phyloP scores from a whole-genome alignment of 2,329 filamentous ascomycete species.

The Clarireedia sp. region DNA sequence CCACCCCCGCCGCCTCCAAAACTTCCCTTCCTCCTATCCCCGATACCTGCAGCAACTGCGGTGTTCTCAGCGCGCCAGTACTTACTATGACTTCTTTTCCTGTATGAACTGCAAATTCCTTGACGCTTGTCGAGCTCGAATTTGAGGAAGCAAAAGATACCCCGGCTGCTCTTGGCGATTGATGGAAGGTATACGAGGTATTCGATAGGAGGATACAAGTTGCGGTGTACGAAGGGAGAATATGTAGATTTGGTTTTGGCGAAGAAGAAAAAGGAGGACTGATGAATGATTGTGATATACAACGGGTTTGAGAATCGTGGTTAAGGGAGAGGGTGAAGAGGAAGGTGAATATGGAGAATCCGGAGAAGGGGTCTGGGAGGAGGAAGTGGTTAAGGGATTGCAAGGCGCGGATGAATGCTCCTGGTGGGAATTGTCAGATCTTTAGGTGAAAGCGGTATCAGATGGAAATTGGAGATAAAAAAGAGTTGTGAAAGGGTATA shows the following conservation, averaged over 20 bases:
- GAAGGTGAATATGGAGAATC: neutral
- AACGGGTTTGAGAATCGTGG: neutral
- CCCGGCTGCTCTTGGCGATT: neutral
- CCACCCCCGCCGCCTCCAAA: conserved; percentile 37
- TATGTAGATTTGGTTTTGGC: neutral
- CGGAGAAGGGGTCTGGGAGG: conserved; percentile 26
- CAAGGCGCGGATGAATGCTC: conserved; percentile 32
- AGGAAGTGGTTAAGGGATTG: conserved; percentile 32
- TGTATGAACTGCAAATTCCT: conserved; percentile 13
- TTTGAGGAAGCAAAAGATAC: neutral
- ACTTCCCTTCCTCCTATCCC: conserved; percentile 40
- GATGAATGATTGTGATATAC: conserved; percentile 1
- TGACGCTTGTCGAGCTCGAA: neutral
- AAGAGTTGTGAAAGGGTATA: conserved; percentile 31
- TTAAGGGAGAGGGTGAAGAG: neutral
- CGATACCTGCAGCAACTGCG: conserved; percentile 43
- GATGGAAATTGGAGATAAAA: conserved; percentile 32
- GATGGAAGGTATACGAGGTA: neutral
- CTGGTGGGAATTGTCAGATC: conserved; percentile 19
- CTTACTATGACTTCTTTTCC: conserved; percentile 40
- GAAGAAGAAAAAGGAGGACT: neutral
- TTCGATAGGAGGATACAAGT: neutral
- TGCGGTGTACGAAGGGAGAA: neutral
- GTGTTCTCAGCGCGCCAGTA: conserved; percentile 42
- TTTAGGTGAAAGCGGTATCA: neutral